Evolutionary conservation across 257 asterid species (phyloP).

Genomic region (Jacaranda copaia): DNA sequence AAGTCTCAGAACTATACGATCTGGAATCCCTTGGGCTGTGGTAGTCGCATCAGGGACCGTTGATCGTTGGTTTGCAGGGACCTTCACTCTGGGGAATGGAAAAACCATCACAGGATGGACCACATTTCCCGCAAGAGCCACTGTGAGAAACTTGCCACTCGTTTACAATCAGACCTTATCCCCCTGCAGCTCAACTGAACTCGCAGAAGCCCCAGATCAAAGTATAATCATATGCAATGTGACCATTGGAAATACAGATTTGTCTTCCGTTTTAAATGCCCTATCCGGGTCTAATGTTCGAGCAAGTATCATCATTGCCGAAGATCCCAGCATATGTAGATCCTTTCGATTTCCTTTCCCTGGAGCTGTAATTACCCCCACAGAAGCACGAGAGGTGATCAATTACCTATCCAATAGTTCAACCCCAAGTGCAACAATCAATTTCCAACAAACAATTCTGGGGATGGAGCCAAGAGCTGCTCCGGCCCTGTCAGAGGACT

Average conservation of each 20-base stretch:
- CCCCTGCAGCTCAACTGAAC: slow-evolving; percentile 24
- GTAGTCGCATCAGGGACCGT: slow-evolving; percentile 45
- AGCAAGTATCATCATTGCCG: slow-evolving; percentile 43
- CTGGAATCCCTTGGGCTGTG: slow-evolving; percentile 46
- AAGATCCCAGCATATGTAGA: slow-evolving; percentile 21
- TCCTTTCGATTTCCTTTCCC: slow-evolving; percentile 37
- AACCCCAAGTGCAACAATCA: slow-evolving; percentile 39
- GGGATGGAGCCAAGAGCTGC: slow-evolving; percentile 46
- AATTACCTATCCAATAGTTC: slow-evolving; percentile 22
- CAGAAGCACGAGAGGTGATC: slow-evolving; percentile 30
- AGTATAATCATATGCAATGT: slow-evolving; percentile 40
- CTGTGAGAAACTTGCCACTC: slow-evolving; percentile 30
- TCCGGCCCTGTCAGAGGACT: slow-evolving; percentile 40
- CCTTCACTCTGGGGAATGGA: slow-evolving; percentile 46
- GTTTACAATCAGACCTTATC: slow-evolving; percentile 32
- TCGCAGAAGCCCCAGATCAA: slow-evolving; percentile 10
- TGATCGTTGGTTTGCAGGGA: slow-evolving; percentile 51
- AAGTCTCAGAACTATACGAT: not conserved
- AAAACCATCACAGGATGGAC: slow-evolving; percentile 43
- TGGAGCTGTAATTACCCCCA: slow-evolving; percentile 37
- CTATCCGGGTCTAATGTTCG: slow-evolving; percentile 20
- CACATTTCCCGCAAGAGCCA: slow-evolving; percentile 38
- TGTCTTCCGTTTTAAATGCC: not conserved
- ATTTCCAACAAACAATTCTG: slow-evolving; percentile 44
- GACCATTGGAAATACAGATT: not conserved